A percentile compares a stretch with the other conserved stretches of the same genome.
Conservation (phyloP, 495 filamentous ascomycete species). For the Talaromyces ruber region DNA sequence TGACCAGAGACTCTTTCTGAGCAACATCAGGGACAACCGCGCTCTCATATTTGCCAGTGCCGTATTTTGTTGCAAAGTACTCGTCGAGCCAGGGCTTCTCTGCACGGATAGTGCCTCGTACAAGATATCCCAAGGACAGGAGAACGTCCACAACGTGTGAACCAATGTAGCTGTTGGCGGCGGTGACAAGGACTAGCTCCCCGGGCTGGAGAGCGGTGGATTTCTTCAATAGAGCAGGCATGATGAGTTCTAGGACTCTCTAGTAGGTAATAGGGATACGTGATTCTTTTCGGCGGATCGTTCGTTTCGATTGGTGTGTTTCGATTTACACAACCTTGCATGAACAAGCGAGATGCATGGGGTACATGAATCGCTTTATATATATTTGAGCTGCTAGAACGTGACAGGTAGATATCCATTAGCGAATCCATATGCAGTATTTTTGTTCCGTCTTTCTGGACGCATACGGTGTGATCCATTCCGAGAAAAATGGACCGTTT, state of each 20-base stretch:
- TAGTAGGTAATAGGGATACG: background rate
- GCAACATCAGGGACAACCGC: conserved; percentile 28
- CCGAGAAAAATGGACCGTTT: too few species aligned
- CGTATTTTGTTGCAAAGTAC: conserved; percentile 30
- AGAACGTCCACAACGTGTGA: conserved; percentile 41
- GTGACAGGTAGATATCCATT: too few species aligned
- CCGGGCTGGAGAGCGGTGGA: background rate
- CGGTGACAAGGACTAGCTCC: conserved; percentile 40
- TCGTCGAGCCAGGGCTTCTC: conserved; percentile 24
- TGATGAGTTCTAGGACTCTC: background rate
- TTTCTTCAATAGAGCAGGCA: background rate
- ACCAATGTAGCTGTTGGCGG: conserved; percentile 48
- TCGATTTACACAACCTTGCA: too few species aligned
- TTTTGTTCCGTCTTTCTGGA: too few species aligned
- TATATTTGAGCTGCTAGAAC: too few species aligned
- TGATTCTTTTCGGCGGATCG: too few species aligned
- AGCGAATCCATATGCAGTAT: too few species aligned
- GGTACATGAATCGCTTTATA: too few species aligned
- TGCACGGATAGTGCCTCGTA: conserved; percentile 43
- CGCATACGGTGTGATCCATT: too few species aligned
- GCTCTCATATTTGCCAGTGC: conserved; percentile 25
- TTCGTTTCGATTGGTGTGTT: background rate
- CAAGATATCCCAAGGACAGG: conserved; percentile 38
- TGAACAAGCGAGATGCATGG: too few species aligned
- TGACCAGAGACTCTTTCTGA: conserved; percentile 28